Base-by-base conservation (phyloP, 208 protist species). In the Wallacemonas sp. region DNA sequence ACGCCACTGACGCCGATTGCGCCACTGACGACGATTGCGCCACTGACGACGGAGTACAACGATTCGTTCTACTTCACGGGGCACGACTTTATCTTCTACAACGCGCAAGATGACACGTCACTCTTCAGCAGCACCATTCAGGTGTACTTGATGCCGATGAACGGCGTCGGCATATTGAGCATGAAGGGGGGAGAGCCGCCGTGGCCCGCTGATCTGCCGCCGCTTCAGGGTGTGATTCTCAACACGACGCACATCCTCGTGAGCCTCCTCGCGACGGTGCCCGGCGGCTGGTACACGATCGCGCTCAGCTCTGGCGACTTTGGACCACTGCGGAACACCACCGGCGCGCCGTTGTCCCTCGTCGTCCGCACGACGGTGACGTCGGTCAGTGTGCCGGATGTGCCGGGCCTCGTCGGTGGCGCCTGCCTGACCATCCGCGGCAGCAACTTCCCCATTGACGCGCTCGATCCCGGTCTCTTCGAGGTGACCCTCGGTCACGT, bases 241-340 rank as follows among this genome's bases (percentile, higher is more conserved):
- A 84, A 77, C 55, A 70, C 57, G 11, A 72, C 59, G 25, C 65
- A 69, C 32, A 18, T 79, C 4, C 65, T 70, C 25, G 52, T 84
- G 26, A 64, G 41, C 38, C 66, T 84, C 46, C 67, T 69, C 20
- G 61, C 62, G 4, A 66, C 71, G 23, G 67, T 72, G 0, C 78
- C 78, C 5, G 70, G 70, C 23, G 78, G 78, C 46, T 76, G 70
- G 70, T 79, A 73, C 62, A 72, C 70, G 67, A 7, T 79, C 7
- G 75, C 59, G 18, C 61, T 84, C 52, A 39, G 55, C 4, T 72
- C 74, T 2, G 67, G 67, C n/a, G 67, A 76, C 49, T 29, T 44
- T 7, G 78, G 78, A 0, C 63, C 63, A 11, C 62, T 77, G 25
- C 68, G 61, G 33, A 65, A 76, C 25, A 55, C 49, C 59, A 76